Percentiles rank a stretch among this genome's conserved stretches.
Conservation (phyloP, 2,329 filamentous ascomycete genomes). For the Colletotrichum sp. region DNA sequence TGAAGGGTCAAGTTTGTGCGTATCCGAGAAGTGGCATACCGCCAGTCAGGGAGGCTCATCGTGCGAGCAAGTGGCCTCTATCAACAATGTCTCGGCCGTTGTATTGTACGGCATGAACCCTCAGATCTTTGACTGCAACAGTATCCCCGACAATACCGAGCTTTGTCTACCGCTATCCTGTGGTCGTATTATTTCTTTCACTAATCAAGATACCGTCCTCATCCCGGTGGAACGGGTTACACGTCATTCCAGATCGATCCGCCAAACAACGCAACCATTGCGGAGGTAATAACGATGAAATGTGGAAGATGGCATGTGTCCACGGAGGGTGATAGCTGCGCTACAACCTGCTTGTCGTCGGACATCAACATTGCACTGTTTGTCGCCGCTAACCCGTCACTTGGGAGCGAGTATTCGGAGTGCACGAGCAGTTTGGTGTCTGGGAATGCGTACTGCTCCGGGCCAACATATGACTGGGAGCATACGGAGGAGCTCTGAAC, state of each 20-base stretch:
- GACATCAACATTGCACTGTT: not conserved
- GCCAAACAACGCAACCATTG: not conserved
- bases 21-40: too few species aligned
- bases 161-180: too few species aligned
- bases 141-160: too few species aligned
- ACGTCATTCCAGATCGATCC: rapidly evolving
- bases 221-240: too few species aligned
- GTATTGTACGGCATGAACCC: too few species aligned
- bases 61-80: too few species aligned
- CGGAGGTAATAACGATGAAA: not conserved
- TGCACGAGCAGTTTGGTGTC: not conserved
- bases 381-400: not conserved
- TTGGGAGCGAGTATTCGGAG: not conserved
- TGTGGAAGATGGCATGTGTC: not conserved
- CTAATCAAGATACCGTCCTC: too few species aligned
- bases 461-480: not conserved
- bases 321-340: not conserved
- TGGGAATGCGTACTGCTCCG: not conserved
- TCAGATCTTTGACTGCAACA: too few species aligned
- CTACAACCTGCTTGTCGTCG: not conserved
- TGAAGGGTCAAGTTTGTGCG: too few species aligned
- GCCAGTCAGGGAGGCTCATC: too few species aligned
- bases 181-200: too few species aligned
- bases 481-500: not conserved
- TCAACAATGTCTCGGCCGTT: too few species aligned